phyloP scores from a whole-genome alignment of 495 filamentous ascomycete species.

The Neurospora intermedia region DNA sequence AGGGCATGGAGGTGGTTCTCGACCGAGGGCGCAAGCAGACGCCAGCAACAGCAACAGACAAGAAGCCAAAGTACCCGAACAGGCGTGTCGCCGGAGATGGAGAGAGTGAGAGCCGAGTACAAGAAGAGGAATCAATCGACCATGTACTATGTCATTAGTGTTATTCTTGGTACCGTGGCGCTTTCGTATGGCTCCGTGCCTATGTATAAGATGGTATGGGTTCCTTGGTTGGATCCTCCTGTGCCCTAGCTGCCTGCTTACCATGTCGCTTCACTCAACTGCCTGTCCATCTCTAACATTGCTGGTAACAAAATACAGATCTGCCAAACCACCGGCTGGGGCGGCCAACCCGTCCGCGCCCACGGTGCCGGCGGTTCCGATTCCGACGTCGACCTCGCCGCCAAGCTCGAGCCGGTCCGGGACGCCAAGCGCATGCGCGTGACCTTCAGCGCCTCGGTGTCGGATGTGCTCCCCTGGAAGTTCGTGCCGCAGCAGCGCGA shows the following conservation, averaged over 20 bases:
- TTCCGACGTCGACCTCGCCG: conserved; percentile 52
- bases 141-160: conserved; percentile 66
- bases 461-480: conserved; percentile 93
- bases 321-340: conserved; percentile 93
- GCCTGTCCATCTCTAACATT: background rate
- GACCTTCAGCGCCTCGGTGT: conserved; percentile 91
- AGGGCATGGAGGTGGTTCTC: conserved; percentile 14
- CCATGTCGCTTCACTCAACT: background rate
- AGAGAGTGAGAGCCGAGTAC: conserved; percentile 43
- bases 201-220: conserved; percentile 86
- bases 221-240: background rate
- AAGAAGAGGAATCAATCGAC: conserved; percentile 48
- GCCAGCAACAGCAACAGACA: conserved; percentile 7
- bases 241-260: background rate
- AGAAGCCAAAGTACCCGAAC: background rate
- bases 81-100: conserved; percentile 36
- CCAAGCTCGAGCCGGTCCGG: conserved; percentile 68
- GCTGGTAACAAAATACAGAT: conserved; percentile 45
- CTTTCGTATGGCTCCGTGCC: conserved; percentile 94
- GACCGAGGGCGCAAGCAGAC: conserved; percentile 3
- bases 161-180: conserved; percentile 83
- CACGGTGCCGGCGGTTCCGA: conserved; percentile 39
- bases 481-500: conserved; percentile 96
- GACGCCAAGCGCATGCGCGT: conserved; percentile 79
- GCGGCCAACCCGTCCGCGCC: conserved; percentile 82